Conservation (phyloP, 805 yeast species). For the Myxozyma monticola region DNA sequence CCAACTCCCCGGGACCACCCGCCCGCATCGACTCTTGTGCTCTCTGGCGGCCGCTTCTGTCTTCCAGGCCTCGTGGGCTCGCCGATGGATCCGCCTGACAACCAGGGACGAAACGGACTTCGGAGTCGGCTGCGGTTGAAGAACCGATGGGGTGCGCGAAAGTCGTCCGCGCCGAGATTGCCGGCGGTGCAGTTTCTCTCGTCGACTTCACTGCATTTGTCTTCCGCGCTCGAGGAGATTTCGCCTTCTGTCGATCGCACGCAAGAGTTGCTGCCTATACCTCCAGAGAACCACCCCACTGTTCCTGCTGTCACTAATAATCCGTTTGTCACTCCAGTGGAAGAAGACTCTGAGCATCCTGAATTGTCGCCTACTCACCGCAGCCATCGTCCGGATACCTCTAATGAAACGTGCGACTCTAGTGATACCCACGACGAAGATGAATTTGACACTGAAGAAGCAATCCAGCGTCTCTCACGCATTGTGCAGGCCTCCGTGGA, state of each 20-base stretch:
- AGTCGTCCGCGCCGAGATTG: background rate
- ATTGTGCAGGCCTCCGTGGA: constrained; percentile 9
- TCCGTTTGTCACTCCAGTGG: too few species aligned
- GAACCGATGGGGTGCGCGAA: background rate
- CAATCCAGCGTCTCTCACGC: constrained; percentile 9
- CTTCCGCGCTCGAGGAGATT: background rate
- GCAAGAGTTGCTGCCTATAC: too few species aligned
- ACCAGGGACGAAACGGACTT: background rate
- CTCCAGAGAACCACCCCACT: too few species aligned
- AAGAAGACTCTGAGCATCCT: too few species aligned
- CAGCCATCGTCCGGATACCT: too few species aligned
- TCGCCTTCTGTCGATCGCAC: too few species aligned
- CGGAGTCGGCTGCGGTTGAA: background rate
- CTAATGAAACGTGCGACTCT: too few species aligned
- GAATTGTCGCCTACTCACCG: too few species aligned
- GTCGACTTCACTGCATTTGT: constrained; percentile 9
- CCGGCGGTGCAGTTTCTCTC: constrained; percentile 3
- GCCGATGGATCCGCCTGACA: background rate
- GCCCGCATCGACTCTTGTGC: background rate
- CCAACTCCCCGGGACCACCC: constrained; percentile 20
- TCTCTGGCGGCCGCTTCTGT: background rate
- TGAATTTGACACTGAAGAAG: constrained; percentile 20
- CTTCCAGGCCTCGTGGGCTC: background rate
- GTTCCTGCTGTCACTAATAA: too few species aligned
- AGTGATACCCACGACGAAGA: background rate